A percentile compares a stretch with the other conserved stretches of the same genome.
phyloP scores from a whole-genome alignment of 2,329 filamentous ascomycete genomes.

The Xylariaceae sp. region DNA sequence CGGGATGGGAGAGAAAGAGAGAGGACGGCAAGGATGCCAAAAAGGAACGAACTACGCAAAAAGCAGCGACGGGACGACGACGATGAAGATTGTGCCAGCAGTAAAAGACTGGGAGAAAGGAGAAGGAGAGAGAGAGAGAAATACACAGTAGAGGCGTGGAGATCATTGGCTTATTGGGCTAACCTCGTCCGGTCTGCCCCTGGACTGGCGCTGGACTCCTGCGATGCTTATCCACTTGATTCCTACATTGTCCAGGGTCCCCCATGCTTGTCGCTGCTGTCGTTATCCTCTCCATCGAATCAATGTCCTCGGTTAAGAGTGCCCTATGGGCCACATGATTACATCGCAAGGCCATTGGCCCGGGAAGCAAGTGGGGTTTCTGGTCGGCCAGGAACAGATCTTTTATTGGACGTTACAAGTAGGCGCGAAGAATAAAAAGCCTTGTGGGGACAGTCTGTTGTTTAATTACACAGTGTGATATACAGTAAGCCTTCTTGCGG shows the following conservation, averaged over 20 bases:
- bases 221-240: no score
- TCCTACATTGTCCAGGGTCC: no score
- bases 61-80: constrained; percentile 31
- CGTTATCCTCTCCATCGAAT: not conserved
- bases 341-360: constrained; percentile 4
- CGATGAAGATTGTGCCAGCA: constrained; percentile 32
- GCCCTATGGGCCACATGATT: not conserved
- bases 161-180: constrained; percentile 3
- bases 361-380: not conserved
- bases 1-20: constrained; percentile 31
- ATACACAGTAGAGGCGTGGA: constrained; percentile 15
- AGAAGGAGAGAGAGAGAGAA: constrained; percentile 20
- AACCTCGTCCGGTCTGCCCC: no score
- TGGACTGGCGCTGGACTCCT: no score
- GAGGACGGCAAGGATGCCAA: constrained; percentile 27
- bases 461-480: no score
- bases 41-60: constrained; percentile 27
- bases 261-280: no score
- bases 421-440: no score
- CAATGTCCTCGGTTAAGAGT: not conserved
- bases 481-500: no score
- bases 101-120: not conserved
- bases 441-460: no score
- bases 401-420: constrained; percentile 4
- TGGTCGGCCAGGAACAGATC: constrained; percentile 7